phyloP scores from a whole-genome alignment of 2,329 filamentous ascomycete species.

The Diaporthe vaccinii region DNA sequence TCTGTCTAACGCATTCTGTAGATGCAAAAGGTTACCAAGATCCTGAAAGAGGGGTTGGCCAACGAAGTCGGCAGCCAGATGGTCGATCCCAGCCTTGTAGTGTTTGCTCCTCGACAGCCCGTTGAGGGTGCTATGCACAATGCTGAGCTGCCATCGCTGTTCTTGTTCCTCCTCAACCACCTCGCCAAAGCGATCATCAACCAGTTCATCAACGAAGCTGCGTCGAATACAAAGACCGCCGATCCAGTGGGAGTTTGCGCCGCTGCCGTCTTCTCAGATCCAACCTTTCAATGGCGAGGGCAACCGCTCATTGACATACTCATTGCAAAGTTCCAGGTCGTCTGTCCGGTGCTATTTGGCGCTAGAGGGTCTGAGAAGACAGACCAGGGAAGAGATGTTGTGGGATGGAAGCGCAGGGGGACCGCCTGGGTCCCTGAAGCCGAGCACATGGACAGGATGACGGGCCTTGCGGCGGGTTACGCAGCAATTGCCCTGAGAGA shows the following conservation, averaged over 20 bases:
- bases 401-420: slow-evolving; percentile 80
- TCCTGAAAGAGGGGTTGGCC: slow-evolving; percentile 65
- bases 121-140: slow-evolving; percentile 58
- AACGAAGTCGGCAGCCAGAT: slow-evolving; percentile 61
- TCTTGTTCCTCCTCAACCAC: slow-evolving; percentile 80
- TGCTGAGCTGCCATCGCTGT: slow-evolving; percentile 67
- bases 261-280: slow-evolving; percentile 76
- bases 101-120: slow-evolving; percentile 57
- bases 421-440: slow-evolving; percentile 75
- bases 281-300: slow-evolving; percentile 74
- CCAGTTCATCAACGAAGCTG: slow-evolving; percentile 75
- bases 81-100: slow-evolving; percentile 67
- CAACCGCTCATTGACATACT: slow-evolving; percentile 80
- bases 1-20: slow-evolving; percentile 44
- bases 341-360: slow-evolving; percentile 89
- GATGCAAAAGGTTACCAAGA: slow-evolving; percentile 62
- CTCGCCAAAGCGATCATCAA: slow-evolving; percentile 77
- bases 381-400: slow-evolving; percentile 71
- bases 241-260: slow-evolving; percentile 80
- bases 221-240: slow-evolving; percentile 70
- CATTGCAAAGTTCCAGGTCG: slow-evolving; percentile 84
- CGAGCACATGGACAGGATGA: slow-evolving; percentile 85
- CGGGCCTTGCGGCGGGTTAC: slow-evolving; percentile 85
- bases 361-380: slow-evolving; percentile 82
- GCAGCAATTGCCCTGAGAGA: slow-evolving; percentile 86